Percentiles rank a stretch among this genome's conserved stretches.
Conservation (phyloP, 192 early-diverging fungal genomes). For the Dimargaris xerosporica region DNA sequence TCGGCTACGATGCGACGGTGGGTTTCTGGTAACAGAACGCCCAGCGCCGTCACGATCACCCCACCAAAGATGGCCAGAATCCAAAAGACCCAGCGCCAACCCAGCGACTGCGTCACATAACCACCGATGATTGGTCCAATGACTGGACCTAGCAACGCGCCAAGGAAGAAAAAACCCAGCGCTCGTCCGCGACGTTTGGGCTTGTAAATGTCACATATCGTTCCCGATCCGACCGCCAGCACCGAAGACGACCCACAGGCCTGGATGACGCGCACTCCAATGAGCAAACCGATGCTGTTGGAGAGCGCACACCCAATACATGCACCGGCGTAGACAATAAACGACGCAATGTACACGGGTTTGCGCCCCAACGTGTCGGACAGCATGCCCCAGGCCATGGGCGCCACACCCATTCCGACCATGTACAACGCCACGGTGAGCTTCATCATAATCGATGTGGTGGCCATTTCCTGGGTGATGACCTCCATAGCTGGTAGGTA, state of each 20-base stretch:
- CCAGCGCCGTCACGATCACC: constrained; percentile 14
- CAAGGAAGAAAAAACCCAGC: constrained; percentile 18
- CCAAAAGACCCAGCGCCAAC: constrained; percentile 30
- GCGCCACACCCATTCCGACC: constrained; percentile 23
- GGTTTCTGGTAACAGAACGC: constrained; percentile 29
- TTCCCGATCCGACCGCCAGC: constrained; percentile 25
- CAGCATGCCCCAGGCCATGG: constrained; percentile 27
- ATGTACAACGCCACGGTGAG: constrained; percentile 17
- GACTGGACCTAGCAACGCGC: constrained; percentile 20
- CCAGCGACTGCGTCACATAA: constrained; percentile 13
- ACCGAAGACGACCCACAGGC: constrained; percentile 27
- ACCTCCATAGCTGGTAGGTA: constrained; percentile 9
- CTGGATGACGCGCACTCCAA: constrained; percentile 24
- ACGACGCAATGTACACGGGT: constrained; percentile 19
- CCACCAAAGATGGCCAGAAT: constrained; percentile 26
- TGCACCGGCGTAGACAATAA: constrained; percentile 17
- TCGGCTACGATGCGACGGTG: constrained; percentile 12
- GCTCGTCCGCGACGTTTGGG: constrained; percentile 20
- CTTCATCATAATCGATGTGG: background rate
- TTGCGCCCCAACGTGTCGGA: constrained; percentile 25
- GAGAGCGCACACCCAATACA: constrained; percentile 22
- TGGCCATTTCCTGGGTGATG: constrained; percentile 5
- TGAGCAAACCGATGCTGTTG: constrained; percentile 15
- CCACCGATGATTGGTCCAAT: constrained; percentile 25
- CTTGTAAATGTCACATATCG: constrained; percentile 21